Evolutionary conservation across 2,329 filamentous ascomycete genomes (phyloP).

Genomic region (Penicillium sp.): DNA sequence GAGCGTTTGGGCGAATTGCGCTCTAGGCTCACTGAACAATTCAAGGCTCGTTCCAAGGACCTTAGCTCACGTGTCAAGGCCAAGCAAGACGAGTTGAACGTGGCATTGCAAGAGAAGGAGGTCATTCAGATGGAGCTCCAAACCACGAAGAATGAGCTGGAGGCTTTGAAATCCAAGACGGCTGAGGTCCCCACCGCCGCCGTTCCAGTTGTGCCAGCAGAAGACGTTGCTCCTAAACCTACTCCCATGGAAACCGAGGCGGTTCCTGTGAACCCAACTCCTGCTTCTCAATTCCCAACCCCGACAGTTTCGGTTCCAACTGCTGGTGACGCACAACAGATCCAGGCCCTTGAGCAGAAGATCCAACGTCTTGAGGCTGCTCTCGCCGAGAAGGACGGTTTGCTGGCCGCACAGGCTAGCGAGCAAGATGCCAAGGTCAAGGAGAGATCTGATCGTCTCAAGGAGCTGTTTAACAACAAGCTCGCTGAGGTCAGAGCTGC

Average conservation of each 20-base stretch:
- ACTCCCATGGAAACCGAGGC: constrained; percentile 42
- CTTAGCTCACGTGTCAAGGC: constrained; percentile 64
- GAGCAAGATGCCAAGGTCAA: constrained; percentile 53
- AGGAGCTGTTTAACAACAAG: constrained; percentile 70
- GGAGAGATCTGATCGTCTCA: constrained; percentile 57
- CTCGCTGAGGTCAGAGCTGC: constrained; percentile 57
- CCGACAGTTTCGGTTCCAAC: constrained; percentile 25
- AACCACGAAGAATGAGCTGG: constrained; percentile 60
- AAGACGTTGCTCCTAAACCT: constrained; percentile 6
- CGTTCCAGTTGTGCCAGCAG: constrained; percentile 14
- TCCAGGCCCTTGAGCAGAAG: constrained; percentile 62
- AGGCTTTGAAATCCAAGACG: constrained; percentile 52
- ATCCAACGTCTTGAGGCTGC: constrained; percentile 55
- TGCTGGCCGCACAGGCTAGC: constrained; percentile 49
- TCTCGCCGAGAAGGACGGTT: constrained; percentile 50
- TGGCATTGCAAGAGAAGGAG: constrained; percentile 63
- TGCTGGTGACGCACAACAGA: constrained; percentile 55
- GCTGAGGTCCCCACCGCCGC: constrained; percentile 50
- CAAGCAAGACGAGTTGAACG: constrained; percentile 51
- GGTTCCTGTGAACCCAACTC: constrained; percentile 41
- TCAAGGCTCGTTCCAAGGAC: constrained; percentile 61
- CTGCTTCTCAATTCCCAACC: constrained; percentile 34
- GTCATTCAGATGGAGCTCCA: constrained; percentile 69
- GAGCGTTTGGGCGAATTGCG: constrained; percentile 53
- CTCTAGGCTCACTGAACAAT: constrained; percentile 49